Percentiles rank a stretch among this genome's conserved stretches.
Evolutionary conservation across 148 eudicot genomes (phyloP).

Genomic region (Talinum fruticosum): DNA sequence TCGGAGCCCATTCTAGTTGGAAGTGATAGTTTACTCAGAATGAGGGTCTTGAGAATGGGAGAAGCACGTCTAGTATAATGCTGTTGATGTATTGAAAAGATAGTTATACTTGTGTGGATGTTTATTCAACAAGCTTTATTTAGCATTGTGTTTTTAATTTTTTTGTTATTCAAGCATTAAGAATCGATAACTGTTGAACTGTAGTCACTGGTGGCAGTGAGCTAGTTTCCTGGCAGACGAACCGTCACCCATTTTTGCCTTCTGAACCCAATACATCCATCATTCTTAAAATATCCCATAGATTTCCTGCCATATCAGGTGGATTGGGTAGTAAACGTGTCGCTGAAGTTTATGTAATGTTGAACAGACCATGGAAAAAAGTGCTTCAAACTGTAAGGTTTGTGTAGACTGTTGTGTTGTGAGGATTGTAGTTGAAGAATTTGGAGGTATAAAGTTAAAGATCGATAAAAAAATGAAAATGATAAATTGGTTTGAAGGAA

Average conservation of each 20-base stretch:
- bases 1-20: background rate
- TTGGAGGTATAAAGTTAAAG: no score
- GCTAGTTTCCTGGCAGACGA: background rate
- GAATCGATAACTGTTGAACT: background rate
- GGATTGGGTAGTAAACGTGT: background rate
- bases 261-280: background rate
- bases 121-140: background rate
- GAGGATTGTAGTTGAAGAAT: no score
- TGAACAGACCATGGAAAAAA: background rate
- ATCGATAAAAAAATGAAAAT: no score
- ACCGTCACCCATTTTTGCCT: background rate
- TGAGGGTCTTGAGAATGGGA: background rate
- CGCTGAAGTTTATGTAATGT: background rate
- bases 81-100: background rate
- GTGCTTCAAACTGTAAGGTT: background rate
- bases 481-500: no score
- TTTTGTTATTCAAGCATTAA: background rate
- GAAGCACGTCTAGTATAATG: background rate
- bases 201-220: background rate
- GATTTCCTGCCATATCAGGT: background rate
- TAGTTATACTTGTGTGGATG: background rate
- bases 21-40: background rate
- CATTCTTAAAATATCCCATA: background rate
- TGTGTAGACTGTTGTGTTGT: no score
- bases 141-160: background rate